phyloP scores from a whole-genome alignment of 148 eudicot genomes.

The Vaccinium darrowii region DNA sequence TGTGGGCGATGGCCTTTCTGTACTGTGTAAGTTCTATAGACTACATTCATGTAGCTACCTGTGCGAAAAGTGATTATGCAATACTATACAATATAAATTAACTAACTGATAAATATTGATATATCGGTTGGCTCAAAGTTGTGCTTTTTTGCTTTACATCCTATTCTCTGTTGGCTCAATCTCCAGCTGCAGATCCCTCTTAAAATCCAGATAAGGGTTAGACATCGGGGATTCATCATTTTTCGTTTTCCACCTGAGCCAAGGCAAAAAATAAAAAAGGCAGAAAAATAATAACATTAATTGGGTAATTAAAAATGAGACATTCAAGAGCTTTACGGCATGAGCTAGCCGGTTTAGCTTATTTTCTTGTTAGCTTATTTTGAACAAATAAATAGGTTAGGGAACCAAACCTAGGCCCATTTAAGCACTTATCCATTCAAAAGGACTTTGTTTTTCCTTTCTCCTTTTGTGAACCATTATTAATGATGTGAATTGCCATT shows the following conservation, averaged over 20 bases:
- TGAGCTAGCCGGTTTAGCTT: too few relatives aligned
- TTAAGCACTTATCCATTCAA: background rate
- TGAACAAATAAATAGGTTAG: background rate
- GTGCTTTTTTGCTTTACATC: constrained; percentile 3
- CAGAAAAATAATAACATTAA: too few relatives aligned
- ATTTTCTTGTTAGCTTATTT: background rate
- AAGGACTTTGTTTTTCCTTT: background rate
- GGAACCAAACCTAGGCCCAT: background rate
- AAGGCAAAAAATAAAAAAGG: background rate
- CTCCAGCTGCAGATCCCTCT: constrained; percentile 30
- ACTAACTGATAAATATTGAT: background rate
- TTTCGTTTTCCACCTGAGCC: constrained; percentile 42
- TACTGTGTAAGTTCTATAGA: background rate
- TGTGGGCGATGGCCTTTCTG: background rate
- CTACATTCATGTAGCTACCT: background rate
- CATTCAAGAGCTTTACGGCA: too few relatives aligned
- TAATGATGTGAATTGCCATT: background rate
- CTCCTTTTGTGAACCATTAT: background rate
- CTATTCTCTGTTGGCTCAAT: constrained; percentile 21
- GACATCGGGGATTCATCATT: constrained; percentile 44
- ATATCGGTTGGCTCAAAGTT: background rate
- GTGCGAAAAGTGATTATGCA: background rate
- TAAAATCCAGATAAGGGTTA: constrained; percentile 47
- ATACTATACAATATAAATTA: background rate
- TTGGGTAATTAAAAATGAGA: too few relatives aligned